phyloP scores from a whole-genome alignment of 306 rosid genomes.

The Cotoneaster glaucophyllus region DNA sequence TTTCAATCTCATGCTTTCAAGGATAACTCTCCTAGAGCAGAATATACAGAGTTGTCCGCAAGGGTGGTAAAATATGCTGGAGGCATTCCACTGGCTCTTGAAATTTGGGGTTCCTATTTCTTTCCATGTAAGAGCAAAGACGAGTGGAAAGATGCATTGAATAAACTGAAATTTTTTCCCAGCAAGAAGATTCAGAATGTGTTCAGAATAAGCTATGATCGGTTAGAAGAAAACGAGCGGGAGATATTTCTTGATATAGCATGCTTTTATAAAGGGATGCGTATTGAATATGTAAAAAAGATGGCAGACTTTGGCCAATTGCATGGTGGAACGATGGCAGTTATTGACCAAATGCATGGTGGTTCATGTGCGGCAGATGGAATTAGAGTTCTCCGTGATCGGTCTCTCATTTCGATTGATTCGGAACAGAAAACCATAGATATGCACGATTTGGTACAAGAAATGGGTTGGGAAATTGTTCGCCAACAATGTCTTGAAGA shows the following conservation, averaged over 20 bases:
- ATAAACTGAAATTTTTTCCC: accelerated
- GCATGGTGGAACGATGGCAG: too few relatives aligned
- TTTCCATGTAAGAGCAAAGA: background rate
- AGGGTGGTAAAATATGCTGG: background rate
- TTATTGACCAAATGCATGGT: too few relatives aligned
- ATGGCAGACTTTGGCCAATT: too few relatives aligned
- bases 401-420: background rate
- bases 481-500: too few relatives aligned
- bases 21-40: background rate
- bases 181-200: accelerated
- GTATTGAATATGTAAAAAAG: background rate
- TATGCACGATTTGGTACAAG: too few relatives aligned
- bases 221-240: background rate
- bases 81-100: background rate
- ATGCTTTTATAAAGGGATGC: too few relatives aligned
- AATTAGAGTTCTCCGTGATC: background rate
- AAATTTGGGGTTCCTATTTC: background rate
- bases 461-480: too few relatives aligned
- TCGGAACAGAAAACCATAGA: too few relatives aligned
- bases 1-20: background rate
- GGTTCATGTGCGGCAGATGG: accelerated
- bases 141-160: background rate
- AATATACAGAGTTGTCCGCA: background rate
- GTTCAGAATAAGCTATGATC: background rate
- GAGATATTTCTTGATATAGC: too few relatives aligned